These are phyloP conservation scores for Ophiostoma piceae DNA, from an alignment of 2,329 filamentous ascomycete genomes.

Conservation along the genomic window DNA sequence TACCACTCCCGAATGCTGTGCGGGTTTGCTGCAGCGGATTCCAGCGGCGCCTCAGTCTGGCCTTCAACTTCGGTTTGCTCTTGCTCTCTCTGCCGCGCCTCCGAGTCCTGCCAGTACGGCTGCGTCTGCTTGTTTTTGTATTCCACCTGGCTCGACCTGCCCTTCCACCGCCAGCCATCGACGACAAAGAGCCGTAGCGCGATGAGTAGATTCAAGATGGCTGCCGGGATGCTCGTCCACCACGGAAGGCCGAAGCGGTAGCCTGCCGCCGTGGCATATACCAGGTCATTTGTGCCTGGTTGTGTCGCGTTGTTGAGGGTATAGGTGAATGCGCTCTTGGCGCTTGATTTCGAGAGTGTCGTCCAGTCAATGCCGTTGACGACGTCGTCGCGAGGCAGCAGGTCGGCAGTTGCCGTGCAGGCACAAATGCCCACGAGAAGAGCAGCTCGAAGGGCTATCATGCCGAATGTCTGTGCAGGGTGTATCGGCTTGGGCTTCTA, in stretches of 20 bases:
- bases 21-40: background rate
- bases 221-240: background rate
- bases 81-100: background rate
- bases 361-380: background rate
- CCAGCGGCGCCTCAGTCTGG: background rate
- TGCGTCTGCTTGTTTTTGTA: background rate
- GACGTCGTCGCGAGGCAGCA: background rate
- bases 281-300: background rate
- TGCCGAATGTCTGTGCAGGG: background rate
- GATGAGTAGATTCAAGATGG: background rate
- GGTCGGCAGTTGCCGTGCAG: background rate
- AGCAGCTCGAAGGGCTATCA: background rate
- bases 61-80: background rate
- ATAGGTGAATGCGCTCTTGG: background rate
- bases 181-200: background rate
- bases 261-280: background rate
- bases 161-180: background rate
- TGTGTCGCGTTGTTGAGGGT: background rate
- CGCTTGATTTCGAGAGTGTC: background rate
- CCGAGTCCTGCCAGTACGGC: background rate
- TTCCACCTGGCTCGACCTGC: background rate
- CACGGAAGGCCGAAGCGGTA: conserved; percentile 4
- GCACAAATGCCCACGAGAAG: background rate
- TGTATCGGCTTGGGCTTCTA: background rate
- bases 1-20: background rate